These are phyloP conservation scores for Hysterangium stoloniferum DNA, from an alignment of 768 basidiomycete species.

Conservation along the genomic window DNA sequence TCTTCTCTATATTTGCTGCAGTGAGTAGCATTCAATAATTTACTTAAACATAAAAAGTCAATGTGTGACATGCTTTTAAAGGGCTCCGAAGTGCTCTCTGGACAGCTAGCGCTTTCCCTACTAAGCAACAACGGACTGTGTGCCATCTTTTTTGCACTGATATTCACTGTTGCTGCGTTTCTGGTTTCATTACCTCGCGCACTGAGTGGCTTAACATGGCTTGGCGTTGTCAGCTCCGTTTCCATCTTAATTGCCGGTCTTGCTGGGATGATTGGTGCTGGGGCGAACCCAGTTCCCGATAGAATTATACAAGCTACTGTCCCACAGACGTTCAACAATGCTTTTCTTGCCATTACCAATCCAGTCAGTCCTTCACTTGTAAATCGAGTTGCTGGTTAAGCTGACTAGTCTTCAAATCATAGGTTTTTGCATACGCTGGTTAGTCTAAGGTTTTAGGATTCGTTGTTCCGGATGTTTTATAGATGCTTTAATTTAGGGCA, in stretches of 20 bases:
- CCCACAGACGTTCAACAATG: slow-evolving; percentile 36
- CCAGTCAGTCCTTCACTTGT: slow-evolving; percentile 30
- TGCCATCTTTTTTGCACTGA: slow-evolving; percentile 35
- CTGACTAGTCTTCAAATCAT: not conserved
- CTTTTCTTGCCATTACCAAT: slow-evolving; percentile 46
- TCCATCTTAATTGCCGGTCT: slow-evolving; percentile 40
- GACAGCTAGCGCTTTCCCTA: slow-evolving; percentile 42
- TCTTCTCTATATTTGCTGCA: slow-evolving; percentile 44
- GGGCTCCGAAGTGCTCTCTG: slow-evolving; percentile 43
- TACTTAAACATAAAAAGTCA: not conserved
- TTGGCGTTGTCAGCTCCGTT: slow-evolving; percentile 36
- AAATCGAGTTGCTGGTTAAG: not conserved
- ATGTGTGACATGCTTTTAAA: slow-evolving; percentile 14
- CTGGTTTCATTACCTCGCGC: slow-evolving; percentile 40
- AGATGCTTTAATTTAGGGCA: slow-evolving; percentile 29
- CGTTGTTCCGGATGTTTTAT: not conserved
- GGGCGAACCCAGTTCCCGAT: slow-evolving; percentile 35
- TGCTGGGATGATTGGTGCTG: slow-evolving; percentile 44
- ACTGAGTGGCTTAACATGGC: slow-evolving; percentile 37
- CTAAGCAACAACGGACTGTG: slow-evolving; percentile 44
- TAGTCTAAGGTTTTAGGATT: slow-evolving; percentile 11
- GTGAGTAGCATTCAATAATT: slow-evolving; percentile 19
- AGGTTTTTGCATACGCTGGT: slow-evolving; percentile 48
- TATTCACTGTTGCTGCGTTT: slow-evolving; percentile 38
- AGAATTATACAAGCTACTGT: slow-evolving; percentile 32